Conservation (phyloP, 2,329 filamentous ascomycete genomes). For the Tolypocladium amazonense region DNA sequence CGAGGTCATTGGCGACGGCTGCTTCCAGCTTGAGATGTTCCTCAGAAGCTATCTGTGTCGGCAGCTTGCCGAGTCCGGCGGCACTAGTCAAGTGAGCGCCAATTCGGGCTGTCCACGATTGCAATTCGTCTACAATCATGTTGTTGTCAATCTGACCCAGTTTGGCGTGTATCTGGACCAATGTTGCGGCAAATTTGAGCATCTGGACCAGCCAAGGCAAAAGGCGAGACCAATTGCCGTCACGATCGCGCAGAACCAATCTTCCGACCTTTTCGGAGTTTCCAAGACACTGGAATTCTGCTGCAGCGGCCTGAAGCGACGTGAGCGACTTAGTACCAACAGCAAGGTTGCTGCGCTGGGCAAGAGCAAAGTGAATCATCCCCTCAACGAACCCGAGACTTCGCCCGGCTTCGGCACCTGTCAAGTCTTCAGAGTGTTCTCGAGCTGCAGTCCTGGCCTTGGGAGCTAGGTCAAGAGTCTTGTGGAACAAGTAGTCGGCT, state of each 20-base stretch:
- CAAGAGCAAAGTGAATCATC: conserved; percentile 55
- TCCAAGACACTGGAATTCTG: conserved; percentile 24
- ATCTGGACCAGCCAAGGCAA: conserved; percentile 57
- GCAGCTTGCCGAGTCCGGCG: conserved; percentile 34
- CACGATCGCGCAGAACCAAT: conserved; percentile 8
- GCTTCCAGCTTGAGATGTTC: conserved; percentile 20
- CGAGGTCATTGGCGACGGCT: conserved; percentile 25
- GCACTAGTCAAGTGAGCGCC: conserved; percentile 29
- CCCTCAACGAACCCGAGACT: conserved; percentile 84
- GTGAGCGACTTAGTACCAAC: conserved; percentile 24
- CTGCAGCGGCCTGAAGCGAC: conserved; percentile 26
- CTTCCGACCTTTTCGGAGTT: conserved; percentile 11
- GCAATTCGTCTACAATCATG: conserved; percentile 31
- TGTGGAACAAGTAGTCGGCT: conserved; percentile 67
- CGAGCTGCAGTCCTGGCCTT: conserved; percentile 54
- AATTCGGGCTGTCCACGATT: conserved; percentile 39
- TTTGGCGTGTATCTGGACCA: conserved; percentile 57
- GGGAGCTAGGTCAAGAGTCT: conserved; percentile 63
- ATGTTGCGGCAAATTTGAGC: conserved; percentile 48
- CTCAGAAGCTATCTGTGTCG: conserved; percentile 36
- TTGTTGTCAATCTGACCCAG: conserved; percentile 45
- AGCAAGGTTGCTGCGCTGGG: conserved; percentile 45
- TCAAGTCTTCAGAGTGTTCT: conserved; percentile 78
- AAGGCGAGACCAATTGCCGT: conserved; percentile 14
- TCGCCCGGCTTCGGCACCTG: conserved; percentile 64